A percentile compares a stretch with the other conserved stretches of the same genome.
These are phyloP conservation scores for Hansenula sp. DNA, from an alignment of 1,139 yeast genomes.

Conservation along the genomic window DNA sequence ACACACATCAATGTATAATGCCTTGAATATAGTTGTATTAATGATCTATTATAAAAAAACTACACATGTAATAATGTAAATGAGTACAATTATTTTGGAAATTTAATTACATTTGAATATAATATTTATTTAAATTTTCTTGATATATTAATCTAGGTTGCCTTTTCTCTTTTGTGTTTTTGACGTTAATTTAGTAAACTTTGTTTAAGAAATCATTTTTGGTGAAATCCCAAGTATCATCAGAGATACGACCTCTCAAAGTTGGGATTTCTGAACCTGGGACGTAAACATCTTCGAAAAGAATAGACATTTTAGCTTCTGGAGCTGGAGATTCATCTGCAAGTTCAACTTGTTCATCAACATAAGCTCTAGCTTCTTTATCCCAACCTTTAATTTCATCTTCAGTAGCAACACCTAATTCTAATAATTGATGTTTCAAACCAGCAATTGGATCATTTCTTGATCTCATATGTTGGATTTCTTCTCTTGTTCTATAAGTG, in stretches of 20 bases:
- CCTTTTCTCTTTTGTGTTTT: not conserved
- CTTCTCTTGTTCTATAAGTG: constrained; percentile 99
- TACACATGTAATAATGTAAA: no score
- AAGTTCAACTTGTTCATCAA: constrained; percentile 88
- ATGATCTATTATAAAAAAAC: not conserved
- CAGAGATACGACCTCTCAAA: constrained; percentile 95
- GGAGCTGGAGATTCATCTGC: constrained; percentile 96
- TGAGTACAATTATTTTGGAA: not conserved
- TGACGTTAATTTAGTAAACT: constrained; percentile 16
- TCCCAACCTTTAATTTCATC: constrained; percentile 91
- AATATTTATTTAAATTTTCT: not conserved
- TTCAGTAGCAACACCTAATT: constrained; percentile 82
- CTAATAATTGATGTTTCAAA: constrained; percentile 80
- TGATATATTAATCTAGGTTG: not conserved
- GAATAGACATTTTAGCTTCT: constrained; percentile 88
- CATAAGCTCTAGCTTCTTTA: constrained; percentile 92
- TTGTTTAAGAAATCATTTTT: constrained; percentile 58
- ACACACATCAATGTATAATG: not conserved
- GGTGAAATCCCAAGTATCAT: constrained; percentile 83
- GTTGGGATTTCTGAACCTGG: constrained; percentile 91
- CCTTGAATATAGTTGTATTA: not conserved
- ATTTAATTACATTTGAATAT: no score
- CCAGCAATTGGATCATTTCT: constrained; percentile 98
- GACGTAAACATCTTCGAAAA: constrained; percentile 95
- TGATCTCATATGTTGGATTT: constrained; percentile 98